Percentiles rank a stretch among this genome's conserved stretches.
Evolutionary conservation across 768 basidiomycete species (phyloP).

Genomic region (Russula earlei): DNA sequence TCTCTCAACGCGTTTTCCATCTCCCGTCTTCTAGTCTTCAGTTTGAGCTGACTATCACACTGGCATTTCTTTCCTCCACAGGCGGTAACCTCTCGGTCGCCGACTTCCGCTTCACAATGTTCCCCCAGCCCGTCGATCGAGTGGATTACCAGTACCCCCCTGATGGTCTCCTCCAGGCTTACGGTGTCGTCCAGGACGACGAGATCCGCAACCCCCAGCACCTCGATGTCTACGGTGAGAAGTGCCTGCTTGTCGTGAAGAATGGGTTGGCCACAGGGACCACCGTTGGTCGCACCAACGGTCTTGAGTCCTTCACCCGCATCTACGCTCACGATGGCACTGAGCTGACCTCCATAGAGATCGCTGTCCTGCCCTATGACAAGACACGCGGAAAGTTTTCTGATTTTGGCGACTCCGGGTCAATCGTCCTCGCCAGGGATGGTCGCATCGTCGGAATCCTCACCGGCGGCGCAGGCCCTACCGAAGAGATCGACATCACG

Average conservation of each 20-base stretch:
- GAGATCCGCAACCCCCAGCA: not conserved
- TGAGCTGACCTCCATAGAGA: not conserved
- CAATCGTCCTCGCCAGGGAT: not conserved
- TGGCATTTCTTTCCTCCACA: constrained; percentile 17
- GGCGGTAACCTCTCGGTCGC: constrained; percentile 22
- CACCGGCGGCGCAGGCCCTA: not conserved
- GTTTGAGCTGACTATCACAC: not conserved
- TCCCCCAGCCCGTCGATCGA: not conserved
- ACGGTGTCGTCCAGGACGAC: not conserved
- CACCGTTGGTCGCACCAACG: not conserved
- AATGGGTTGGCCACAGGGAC: not conserved
- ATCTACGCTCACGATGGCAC: not conserved
- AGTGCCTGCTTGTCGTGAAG: not conserved
- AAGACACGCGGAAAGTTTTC: not conserved
- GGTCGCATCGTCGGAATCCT: not conserved
- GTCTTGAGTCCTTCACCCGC: not conserved
- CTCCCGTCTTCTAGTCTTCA: not conserved
- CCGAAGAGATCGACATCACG: not conserved
- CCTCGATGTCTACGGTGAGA: not conserved
- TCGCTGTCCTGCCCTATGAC: not conserved
- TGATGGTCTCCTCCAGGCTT: not conserved
- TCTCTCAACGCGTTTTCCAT: not conserved
- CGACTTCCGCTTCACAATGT: constrained; percentile 14
- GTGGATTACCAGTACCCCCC: not conserved
- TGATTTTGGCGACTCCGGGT: not conserved